Evolutionary conservation across 2,329 filamentous ascomycete genomes (phyloP), one percentile per base, ranked within the genome.

Genomic region (Xylaria sp.): DNA sequence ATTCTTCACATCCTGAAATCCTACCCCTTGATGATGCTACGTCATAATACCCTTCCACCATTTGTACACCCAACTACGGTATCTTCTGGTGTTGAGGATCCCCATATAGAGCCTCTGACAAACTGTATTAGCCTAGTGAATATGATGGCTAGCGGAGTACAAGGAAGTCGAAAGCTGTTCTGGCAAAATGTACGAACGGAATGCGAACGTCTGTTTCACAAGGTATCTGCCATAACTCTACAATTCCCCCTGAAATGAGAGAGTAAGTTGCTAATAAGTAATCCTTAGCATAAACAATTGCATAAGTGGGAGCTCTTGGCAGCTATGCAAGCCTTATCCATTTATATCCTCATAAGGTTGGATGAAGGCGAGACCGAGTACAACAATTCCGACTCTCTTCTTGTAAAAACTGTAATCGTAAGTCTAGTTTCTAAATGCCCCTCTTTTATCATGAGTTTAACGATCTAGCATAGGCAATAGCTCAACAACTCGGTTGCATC

Each of bases 111-210:
- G 69, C 75, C 81, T 44, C 70, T 84, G 8, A 75, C 66, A 5
- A 83, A 82, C 59, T 84, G 82, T 66, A 78, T 82, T n/a, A 81
- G 76, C 65, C 69, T 84, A 44, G 68, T 82, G 29, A 76, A 79
- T 60, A 83, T 84, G 81, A 76, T 82, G 25, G 76, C 75, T 9
- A 23, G 35, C 32, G 32, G 51, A 25, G 62, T 76, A 1, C 74
- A 73, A 53, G 79, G 78, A 0, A 81, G 77, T 72, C 78, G 79
- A 61, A 83, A 79, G 62, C 65, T 84, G 25, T 82, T 84, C 63
- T 84, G 83, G 82, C 81, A 76, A 60, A 84, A 83, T 71, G 81
- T 84, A 25, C 70, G 74, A 27, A 53, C 77, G 27, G 83, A 85
- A 70, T 84, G 82, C 72, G 81, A 84, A 72, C 75, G 77, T 5